Percentiles rank a stretch among this genome's conserved stretches.
Evolutionary conservation across 306 rosid species (phyloP).

Genomic region (Bauhinia variegata): DNA sequence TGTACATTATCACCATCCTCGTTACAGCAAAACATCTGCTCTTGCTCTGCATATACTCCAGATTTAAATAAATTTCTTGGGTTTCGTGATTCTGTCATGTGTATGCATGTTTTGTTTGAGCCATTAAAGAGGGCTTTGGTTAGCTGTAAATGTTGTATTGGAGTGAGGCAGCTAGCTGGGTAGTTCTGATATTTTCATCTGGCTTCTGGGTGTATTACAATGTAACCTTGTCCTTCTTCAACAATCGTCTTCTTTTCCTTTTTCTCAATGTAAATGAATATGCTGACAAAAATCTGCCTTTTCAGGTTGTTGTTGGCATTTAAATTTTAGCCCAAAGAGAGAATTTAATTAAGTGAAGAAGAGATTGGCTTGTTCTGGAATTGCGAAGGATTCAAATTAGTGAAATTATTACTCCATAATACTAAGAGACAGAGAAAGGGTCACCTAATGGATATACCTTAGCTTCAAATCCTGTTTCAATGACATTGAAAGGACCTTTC

Average conservation of each 20-base stretch:
- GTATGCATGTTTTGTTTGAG: too few relatives aligned
- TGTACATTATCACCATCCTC: conserved; percentile 40
- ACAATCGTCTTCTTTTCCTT: not conserved
- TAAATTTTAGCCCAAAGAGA: conserved; percentile 9
- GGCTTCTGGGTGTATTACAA: conserved; percentile 32
- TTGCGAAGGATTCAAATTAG: not conserved
- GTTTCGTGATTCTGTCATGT: too few relatives aligned
- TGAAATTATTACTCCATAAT: too few relatives aligned
- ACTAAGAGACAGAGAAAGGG: conserved; percentile 11
- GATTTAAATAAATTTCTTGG: conserved; percentile 32
- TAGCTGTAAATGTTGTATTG: not conserved
- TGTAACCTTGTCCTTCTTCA: too few relatives aligned
- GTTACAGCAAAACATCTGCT: conserved; percentile 42
- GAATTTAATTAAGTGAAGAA: not conserved
- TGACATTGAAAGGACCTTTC: conserved; percentile 34
- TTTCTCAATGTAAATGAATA: not conserved
- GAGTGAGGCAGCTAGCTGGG: conserved; percentile 3
- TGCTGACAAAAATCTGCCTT: conserved; percentile 7
- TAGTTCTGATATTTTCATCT: conserved; percentile 23
- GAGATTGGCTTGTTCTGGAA: not conserved
- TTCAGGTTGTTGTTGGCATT: conserved; percentile 27
- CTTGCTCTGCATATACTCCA: conserved; percentile 31
- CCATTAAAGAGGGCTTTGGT: conserved; percentile 31
- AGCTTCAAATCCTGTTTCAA: conserved; percentile 25
- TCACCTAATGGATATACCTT: conserved; percentile 2